A percentile compares a stretch with the other conserved stretches of the same genome.
These are phyloP conservation scores for Rhodocollybia butyracea DNA, from an alignment of 768 basidiomycete genomes.

Conservation along the genomic window DNA sequence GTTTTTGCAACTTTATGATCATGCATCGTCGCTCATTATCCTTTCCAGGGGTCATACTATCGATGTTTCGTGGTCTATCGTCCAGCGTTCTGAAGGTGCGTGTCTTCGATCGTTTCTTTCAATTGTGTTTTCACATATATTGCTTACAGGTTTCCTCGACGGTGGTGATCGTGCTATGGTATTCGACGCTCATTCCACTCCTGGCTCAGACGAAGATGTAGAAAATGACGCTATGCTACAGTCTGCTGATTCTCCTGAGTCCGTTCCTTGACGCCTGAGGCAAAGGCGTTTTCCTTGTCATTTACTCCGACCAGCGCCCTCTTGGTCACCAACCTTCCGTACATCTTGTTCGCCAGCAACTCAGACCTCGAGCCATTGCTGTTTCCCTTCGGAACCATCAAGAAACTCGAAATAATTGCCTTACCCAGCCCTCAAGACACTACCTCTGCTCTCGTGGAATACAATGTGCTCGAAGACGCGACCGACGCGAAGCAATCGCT, in stretches of 20 bases:
- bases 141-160: constrained; percentile 67
- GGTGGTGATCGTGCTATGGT: constrained; percentile 74
- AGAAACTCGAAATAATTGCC: constrained; percentile 52
- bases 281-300: constrained; percentile 28
- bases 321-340: constrained; percentile 63
- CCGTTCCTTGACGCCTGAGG: constrained; percentile 22
- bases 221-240: constrained; percentile 16
- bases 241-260: constrained; percentile 26
- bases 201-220: not conserved
- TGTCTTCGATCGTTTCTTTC: not conserved
- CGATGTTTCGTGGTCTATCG: constrained; percentile 85
- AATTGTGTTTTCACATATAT: not conserved
- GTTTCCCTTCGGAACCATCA: constrained; percentile 67
- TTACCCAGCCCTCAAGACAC: constrained; percentile 35
- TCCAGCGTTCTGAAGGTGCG: constrained; percentile 81
- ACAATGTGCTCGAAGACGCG: constrained; percentile 49
- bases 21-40: not conserved
- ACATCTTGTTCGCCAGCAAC: constrained; percentile 61
- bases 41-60: constrained; percentile 61
- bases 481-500: constrained; percentile 63
- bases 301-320: constrained; percentile 46
- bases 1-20: not conserved
- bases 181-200: constrained; percentile 44
- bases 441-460: constrained; percentile 63
- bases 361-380: constrained; percentile 72